Evolutionary conservation across 2,329 filamentous ascomycete genomes (phyloP).

Genomic region (Trematosphaeria pertusa): DNA sequence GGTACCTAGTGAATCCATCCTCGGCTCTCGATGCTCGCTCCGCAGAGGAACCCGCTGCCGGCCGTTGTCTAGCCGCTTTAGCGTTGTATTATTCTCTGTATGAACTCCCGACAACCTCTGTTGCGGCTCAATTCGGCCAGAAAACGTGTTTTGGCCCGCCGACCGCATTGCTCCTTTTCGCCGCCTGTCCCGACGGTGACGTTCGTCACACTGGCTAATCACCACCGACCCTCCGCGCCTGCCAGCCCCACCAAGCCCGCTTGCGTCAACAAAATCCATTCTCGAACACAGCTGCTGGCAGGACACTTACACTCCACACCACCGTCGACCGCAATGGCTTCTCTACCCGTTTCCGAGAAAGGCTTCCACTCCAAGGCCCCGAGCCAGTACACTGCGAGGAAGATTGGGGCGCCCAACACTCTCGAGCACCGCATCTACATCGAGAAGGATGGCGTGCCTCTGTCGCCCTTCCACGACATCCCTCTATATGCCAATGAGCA

Average conservation of each 20-base stretch:
- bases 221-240: slow-evolving; percentile 39
- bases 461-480: slow-evolving; percentile 98
- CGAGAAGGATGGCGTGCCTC: slow-evolving; percentile 92
- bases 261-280: slow-evolving; percentile 49
- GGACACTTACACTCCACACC: slow-evolving; percentile 47
- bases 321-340: slow-evolving; percentile 24
- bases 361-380: slow-evolving; percentile 68
- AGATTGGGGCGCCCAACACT: slow-evolving; percentile 88
- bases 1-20: slow-evolving; percentile 12
- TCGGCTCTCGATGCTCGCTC: slow-evolving; percentile 18
- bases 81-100: slow-evolving; percentile 23
- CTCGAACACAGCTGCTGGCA: slow-evolving; percentile 48
- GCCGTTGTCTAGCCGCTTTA: slow-evolving; percentile 20
- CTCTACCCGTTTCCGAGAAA: no score
- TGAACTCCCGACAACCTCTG: slow-evolving; percentile 28
- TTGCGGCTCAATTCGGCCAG: slow-evolving; percentile 34
- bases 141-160: slow-evolving; percentile 13
- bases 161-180: slow-evolving; percentile 25
- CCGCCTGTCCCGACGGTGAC: slow-evolving; percentile 42
- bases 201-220: slow-evolving; percentile 50
- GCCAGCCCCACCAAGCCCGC: slow-evolving; percentile 48
- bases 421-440: slow-evolving; percentile 97
- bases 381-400: slow-evolving; percentile 77
- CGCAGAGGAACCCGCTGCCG: slow-evolving; percentile 20
- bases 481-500: slow-evolving; percentile 97